Evolutionary conservation across 176 grass and related monocot genomes (phyloP), one percentile per base, ranked within the genome.

Genomic region (Elaeis guineensis): DNA sequence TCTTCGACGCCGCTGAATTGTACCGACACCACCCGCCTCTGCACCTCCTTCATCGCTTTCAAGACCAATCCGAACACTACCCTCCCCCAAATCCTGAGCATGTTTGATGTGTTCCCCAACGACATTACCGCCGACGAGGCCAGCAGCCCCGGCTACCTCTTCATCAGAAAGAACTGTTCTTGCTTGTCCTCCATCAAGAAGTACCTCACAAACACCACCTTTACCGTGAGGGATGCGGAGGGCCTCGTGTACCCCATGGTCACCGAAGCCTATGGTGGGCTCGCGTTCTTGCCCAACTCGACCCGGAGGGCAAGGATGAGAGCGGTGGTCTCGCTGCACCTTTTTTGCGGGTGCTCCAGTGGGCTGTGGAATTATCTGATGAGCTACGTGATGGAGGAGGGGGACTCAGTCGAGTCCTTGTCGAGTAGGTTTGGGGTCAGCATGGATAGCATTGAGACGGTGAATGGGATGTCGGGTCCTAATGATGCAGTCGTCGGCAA

Each of bases 141-240:
- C 63, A 66, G 83, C 80, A 97, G 79, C 70, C 93, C 87, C 7
- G 87, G 87, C 9, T 92, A 83, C 76, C 84, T 81, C 24, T 98
- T 98, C 74, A 66, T 98, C 50, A 84, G 84, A 19, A 98, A 98
- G 87, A 98, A 98, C 87, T 98, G 93, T 72, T 92, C 93, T 32
- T 98, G 93, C 79, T 63, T 92, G 62, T 78, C 77, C 52, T 72
- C 77, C 15, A 30, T 30, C 28, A 78, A 81, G 64, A 80, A 83
- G 70, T 98, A 92, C 76, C 79, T 98, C 58, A 78, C 81, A 54
- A 98, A 86, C 70, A 92, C 93, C 25, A 92, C 93, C 58, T 89
- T 85, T 72, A 98, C 84, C 14, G 51, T 89, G 52, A 51, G 25
- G 51, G 51, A 54, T 25, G 51, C 24, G 25, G 65, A 9, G 52